Evolutionary conservation across 192 early-diverging fungal genomes (phyloP), one percentile per base, ranked within the genome.

Genomic region (Rhizophagus clarus): DNA sequence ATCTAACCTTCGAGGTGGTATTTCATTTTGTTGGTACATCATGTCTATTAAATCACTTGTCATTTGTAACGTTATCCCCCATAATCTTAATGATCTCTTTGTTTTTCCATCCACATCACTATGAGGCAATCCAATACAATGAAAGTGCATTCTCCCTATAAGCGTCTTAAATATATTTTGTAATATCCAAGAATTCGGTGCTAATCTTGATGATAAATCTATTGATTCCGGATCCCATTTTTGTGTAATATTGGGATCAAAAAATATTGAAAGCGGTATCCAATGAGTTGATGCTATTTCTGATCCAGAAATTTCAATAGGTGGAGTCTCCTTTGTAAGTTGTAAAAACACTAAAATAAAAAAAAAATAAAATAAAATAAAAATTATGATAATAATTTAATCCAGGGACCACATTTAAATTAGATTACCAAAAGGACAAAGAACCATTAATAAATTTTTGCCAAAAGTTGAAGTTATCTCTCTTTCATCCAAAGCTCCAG

Each of bases 11-110:
- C 77, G 29, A 1, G 63, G 66, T 31, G 77, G 77, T 56, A 17
- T 47, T 79, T 79, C 77, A 31, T 51, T n/a, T 17, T 20, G 29
- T 9, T 4, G 15, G 37, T 69, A 79, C 77, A 79, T 79, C 49
- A 70, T 24, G 56, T 86, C 85, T 60, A 86, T 70, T 47, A 86
- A 80, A 84, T 86, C 85, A 2, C 83, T 82, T 56, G 83, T 86
- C 85, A 86, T 84, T 34, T 86, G 85, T 79, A 86, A 45, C 1
- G 85, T 86, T 45, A 86, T 56, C 3, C 85, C 85, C 85, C 85
- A 86, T 0, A 86, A 74, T 45, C 81, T 81, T 26, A 86, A 67
- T 6, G 10, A 61, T 60, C 28, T 74, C 28, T 14, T 51, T 20
- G 66, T 34, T 37, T 5, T 31, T 67, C 24, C 49, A 31, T 28